Evolutionary conservation across 1,284 basidiomycete genomes (phyloP).

Genomic region (Puccinia polysora): DNA sequence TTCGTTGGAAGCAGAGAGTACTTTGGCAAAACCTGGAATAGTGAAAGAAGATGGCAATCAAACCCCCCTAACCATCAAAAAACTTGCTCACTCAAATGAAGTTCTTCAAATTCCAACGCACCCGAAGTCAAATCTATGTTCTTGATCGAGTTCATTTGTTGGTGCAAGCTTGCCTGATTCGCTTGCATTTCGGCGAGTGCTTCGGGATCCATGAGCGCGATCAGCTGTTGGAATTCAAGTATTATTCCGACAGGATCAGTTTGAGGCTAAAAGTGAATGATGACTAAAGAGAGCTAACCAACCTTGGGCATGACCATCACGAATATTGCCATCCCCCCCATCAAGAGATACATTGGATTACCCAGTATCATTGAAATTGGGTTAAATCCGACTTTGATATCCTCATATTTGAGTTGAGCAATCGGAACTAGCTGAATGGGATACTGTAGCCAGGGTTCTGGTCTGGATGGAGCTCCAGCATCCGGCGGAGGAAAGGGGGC

Average conservation of each 20-base stretch:
- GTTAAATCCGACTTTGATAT: conserved; percentile 32
- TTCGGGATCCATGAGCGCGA: conserved; percentile 28
- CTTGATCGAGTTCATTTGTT: conserved; percentile 27
- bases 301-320: conserved; percentile 41
- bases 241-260: not conserved
- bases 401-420: conserved; percentile 14
- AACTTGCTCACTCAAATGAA: too few relatives aligned
- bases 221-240: conserved; percentile 8
- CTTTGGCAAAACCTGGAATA: conserved; percentile 26
- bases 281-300: not conserved
- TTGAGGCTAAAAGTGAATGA: not conserved
- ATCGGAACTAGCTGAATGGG: conserved; percentile 20
- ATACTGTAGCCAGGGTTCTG: conserved; percentile 24
- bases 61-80: not conserved
- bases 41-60: not conserved
- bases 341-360: conserved; percentile 36
- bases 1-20: conserved; percentile 8
- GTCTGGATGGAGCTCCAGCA: not conserved
- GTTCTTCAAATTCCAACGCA: not conserved
- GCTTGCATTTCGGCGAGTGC: conserved; percentile 33
- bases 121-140: conserved; percentile 25
- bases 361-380: conserved; percentile 27
- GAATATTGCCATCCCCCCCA: conserved; percentile 26
- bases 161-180: conserved; percentile 32
- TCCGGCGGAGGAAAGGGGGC: conserved; percentile 8